Evolutionary conservation across 768 basidiomycete species (phyloP).

Genomic region (Lactarius psammicola): DNA sequence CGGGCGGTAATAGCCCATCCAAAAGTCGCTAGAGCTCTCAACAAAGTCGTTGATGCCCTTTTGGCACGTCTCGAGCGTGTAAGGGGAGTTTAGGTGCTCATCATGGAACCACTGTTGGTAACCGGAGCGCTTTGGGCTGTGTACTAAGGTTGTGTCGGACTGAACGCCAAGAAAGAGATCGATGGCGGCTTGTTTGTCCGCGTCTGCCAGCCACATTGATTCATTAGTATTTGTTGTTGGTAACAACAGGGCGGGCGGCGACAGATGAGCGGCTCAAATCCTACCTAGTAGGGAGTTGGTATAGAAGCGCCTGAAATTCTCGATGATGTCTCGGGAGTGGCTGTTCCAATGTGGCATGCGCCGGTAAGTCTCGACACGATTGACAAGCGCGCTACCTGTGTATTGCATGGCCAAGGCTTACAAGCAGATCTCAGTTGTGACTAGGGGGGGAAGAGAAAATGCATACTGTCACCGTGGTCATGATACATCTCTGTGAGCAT

Average conservation of each 20-base stretch:
- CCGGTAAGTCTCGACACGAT: constrained; percentile 93
- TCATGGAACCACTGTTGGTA: constrained; percentile 86
- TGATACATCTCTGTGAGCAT: constrained; percentile 99
- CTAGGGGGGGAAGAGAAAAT: no score
- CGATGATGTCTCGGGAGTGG: constrained; percentile 94
- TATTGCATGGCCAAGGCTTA: constrained; percentile 93
- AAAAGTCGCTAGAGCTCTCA: constrained; percentile 65
- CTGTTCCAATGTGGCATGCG: constrained; percentile 97
- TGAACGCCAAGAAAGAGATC: constrained; percentile 92
- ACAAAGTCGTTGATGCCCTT: constrained; percentile 60
- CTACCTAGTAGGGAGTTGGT: constrained; percentile 88
- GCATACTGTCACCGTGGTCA: constrained; percentile 91
- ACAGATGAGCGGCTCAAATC: constrained; percentile 18
- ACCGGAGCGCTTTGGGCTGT: constrained; percentile 56
- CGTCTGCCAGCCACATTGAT: constrained; percentile 56
- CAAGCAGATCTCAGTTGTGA: not conserved
- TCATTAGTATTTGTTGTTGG: not conserved
- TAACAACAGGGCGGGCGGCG: no score
- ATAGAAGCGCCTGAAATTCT: constrained; percentile 92
- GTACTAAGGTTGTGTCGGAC: constrained; percentile 45
- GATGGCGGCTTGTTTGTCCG: constrained; percentile 96
- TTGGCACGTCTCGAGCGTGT: constrained; percentile 63
- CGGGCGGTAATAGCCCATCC: constrained; percentile 88
- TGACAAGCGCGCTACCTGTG: constrained; percentile 93
- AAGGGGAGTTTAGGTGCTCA: constrained; percentile 67